These are phyloP conservation scores for Sporothrix pseudoabietina DNA, from an alignment of 2,329 filamentous ascomycete species.

Conservation along the genomic window DNA sequence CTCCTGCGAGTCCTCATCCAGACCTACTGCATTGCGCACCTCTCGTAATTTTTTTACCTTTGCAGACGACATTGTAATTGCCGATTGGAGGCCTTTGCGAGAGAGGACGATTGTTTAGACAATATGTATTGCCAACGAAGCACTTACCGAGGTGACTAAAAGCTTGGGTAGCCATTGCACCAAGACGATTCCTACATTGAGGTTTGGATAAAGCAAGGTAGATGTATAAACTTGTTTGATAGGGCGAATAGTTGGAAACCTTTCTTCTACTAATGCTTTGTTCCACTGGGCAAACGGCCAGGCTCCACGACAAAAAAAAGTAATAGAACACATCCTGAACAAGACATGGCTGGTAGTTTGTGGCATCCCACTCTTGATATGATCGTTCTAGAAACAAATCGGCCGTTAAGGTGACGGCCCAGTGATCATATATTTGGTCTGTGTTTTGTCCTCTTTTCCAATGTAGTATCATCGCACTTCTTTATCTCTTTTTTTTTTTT, in stretches of 20 bases:
- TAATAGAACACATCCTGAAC: not conserved
- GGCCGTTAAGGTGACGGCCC: not conserved
- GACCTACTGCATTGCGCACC: slow-evolving; percentile 5
- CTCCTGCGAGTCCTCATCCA: not conserved
- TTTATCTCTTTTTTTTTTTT: not conserved
- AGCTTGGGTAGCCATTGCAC: slow-evolving; percentile 28
- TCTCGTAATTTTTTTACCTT: slow-evolving; percentile 16
- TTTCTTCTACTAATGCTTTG: not conserved
- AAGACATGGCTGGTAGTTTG: too few relatives aligned
- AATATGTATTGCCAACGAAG: slow-evolving; percentile 27
- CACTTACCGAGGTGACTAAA: slow-evolving; percentile 14
- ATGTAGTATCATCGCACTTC: not conserved
- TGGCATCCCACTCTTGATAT: not conserved
- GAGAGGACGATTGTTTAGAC: not conserved
- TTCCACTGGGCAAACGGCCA: not conserved
- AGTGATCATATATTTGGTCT: not conserved
- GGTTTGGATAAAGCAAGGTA: not conserved
- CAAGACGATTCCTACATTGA: not conserved
- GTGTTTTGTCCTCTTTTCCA: not conserved
- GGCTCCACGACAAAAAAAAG: not conserved
- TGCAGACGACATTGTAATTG: slow-evolving; percentile 2
- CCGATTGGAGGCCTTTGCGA: slow-evolving; percentile 10
- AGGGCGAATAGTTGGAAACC: not conserved
- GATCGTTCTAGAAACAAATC: slow-evolving; percentile 16
- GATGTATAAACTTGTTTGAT: not conserved